A percentile compares a stretch with the other conserved stretches of the same genome.
These are phyloP conservation scores for Cercospora beticola DNA, from an alignment of 2,329 filamentous ascomycete genomes.

Conservation along the genomic window DNA sequence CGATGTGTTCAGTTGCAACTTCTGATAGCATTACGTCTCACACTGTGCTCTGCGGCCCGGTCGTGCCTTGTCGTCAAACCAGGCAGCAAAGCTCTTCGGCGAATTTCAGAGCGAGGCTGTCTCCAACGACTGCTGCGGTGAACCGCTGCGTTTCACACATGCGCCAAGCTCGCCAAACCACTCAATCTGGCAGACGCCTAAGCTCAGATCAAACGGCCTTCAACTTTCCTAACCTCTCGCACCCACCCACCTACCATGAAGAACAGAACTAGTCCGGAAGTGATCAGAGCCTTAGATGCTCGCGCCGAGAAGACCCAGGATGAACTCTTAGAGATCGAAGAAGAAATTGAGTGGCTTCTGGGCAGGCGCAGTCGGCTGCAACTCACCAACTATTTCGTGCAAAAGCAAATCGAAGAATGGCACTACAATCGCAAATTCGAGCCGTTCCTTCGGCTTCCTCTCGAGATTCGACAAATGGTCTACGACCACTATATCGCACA, in stretches of 20 bases:
- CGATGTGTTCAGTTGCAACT: neutral
- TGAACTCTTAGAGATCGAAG: neutral
- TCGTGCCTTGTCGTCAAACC: too few species aligned
- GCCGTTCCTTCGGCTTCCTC: neutral
- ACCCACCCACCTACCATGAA: too few species aligned
- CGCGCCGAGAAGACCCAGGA: neutral
- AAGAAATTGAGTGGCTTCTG: neutral
- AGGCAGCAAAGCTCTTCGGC: too few species aligned
- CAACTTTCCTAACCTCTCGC: too few species aligned
- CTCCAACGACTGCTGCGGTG: too few species aligned
- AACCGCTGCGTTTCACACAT: too few species aligned
- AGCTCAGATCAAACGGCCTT: too few species aligned
- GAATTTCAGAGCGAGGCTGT: too few species aligned
- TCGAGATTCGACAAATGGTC: neutral
- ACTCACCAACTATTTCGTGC: neutral
- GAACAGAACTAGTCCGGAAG: neutral
- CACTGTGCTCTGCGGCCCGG: too few species aligned
- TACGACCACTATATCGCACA: neutral
- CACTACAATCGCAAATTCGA: neutral
- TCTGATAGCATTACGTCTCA: neutral
- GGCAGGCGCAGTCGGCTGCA: neutral
- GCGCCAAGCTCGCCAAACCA: too few species aligned
- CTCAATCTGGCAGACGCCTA: too few species aligned
- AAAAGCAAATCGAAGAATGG: neutral
- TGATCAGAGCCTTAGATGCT: neutral